A percentile compares a stretch with the other conserved stretches of the same genome.
Evolutionary conservation across 768 basidiomycete species (phyloP).

Genomic region (Tylopilus balloui): DNA sequence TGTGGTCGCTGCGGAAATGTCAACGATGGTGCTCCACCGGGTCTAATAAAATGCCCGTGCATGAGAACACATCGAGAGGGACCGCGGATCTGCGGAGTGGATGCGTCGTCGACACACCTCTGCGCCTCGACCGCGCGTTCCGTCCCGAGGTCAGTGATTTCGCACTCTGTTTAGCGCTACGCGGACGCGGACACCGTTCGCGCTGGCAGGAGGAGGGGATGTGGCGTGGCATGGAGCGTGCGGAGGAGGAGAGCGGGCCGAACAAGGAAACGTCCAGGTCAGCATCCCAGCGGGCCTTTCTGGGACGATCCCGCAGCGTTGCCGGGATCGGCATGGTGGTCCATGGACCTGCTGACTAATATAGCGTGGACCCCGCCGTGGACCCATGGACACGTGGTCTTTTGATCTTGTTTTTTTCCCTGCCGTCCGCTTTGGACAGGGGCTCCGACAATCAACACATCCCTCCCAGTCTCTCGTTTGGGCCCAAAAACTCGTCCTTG

Average conservation of each 20-base stretch:
- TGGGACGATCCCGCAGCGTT: no score
- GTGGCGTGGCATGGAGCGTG: neutral
- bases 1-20: slow-evolving; percentile 19
- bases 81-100: slow-evolving; percentile 31
- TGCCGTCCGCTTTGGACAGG: slow-evolving; percentile 34
- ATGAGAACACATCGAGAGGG: slow-evolving; percentile 25
- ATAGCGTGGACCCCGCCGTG: slow-evolving; percentile 10
- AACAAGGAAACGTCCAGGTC: neutral
- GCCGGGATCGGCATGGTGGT: slow-evolving; percentile 19
- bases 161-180: slow-evolving; percentile 2
- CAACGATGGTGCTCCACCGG: slow-evolving; percentile 19
- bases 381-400: slow-evolving; percentile 28
- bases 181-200: slow-evolving; percentile 8
- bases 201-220: neutral
- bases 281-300: no score
- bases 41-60: slow-evolving; percentile 9
- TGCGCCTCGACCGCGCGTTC: slow-evolving; percentile 3
- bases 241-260: slow-evolving; percentile 9
- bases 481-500: slow-evolving; percentile 10
- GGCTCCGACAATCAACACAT: slow-evolving; percentile 36
- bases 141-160: slow-evolving; percentile 14
- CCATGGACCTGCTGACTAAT: slow-evolving; percentile 28
- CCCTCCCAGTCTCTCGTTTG: slow-evolving; percentile 17
- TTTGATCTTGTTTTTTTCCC: slow-evolving; percentile 36
- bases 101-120: slow-evolving; percentile 3